Base-by-base conservation (phyloP, 441 rosid species). In the Pelargonium citronellum region DNA sequence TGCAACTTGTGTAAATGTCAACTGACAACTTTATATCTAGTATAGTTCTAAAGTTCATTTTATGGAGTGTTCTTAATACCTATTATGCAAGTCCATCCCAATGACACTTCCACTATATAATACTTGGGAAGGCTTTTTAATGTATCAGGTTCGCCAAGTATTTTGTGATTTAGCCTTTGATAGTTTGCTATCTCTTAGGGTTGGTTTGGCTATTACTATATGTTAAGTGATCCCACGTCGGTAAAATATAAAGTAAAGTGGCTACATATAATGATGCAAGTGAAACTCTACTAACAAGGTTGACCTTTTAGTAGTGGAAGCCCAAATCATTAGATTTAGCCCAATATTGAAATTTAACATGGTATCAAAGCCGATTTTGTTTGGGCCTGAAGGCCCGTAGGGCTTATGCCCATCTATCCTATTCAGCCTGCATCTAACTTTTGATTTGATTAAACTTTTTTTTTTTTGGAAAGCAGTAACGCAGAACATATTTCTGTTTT, bases 31-130 rank as follows among this genome's bases (percentile, higher is more conserved):
- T 43, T 46, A 34, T 60, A 30, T 3, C n/a, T 61, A 60, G 43
- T 46, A n/a, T 34, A 39, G 43, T 61, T 62, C 44, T 43, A n/a
- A 15, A 43, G 16, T 8, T 58, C n/a, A 13, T 44, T 44, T 44
- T 22, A 22, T 70, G 46, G 12, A n/a, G 19, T 70, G 22, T 64
- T 19, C 37, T 5, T 43, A 43, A 8, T 43, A 7, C 47, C 12
- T 64, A 3, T 71, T 47, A 9, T 64, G 49, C 51, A 49, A 64
- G 60, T 34, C 34, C 39, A 22, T 13, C 49, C 63, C 64, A 22
- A 44, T 22, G 24, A 5, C 12, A 10, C 47, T 43, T 43, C 47
- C 1, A 2, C 10, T 43, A 7, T 43, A 10, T 43, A 43, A 43
- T 43, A 43, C 47, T 10, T 43, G 47, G 47, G 47, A 43, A 43